Percentiles rank a stretch among this genome's conserved stretches.
These are phyloP conservation scores for Fusarium chlamydosporum DNA, from an alignment of 2,329 filamentous ascomycete genomes.

Conservation along the genomic window DNA sequence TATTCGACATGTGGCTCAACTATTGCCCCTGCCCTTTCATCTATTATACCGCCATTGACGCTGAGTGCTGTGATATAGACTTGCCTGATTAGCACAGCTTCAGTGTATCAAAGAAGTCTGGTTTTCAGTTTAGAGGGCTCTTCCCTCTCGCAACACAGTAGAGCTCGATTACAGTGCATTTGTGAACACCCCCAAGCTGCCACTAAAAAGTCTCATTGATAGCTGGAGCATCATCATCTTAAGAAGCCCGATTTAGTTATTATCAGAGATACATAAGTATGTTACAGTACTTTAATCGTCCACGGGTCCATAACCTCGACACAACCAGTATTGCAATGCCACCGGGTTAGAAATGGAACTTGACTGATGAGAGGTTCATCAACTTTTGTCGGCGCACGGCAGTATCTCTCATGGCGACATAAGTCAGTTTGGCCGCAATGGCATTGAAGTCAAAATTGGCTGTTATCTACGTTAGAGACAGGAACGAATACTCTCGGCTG, in stretches of 20 bases:
- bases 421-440: background rate
- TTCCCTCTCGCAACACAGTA: background rate
- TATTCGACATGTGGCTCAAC: background rate
- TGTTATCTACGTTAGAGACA: background rate
- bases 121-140: background rate
- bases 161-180: conserved; percentile 6
- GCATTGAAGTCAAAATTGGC: background rate
- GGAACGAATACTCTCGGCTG: background rate
- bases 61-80: conserved; percentile 9
- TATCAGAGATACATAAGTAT: background rate
- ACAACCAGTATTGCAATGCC: background rate
- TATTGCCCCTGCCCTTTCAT: conserved; percentile 6
- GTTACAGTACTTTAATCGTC: background rate
- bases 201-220: conserved; percentile 1
- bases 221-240: background rate
- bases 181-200: background rate
- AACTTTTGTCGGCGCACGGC: background rate
- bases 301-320: no score
- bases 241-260: background rate
- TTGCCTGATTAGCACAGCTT: conserved; percentile 7
- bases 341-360: no score
- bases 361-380: background rate
- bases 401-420: background rate
- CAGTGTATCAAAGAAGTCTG: conserved; percentile 10
- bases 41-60: conserved; percentile 7